Evolutionary conservation across 148 eudicot genomes (phyloP).

Genomic region (Chenopodium formosanum): DNA sequence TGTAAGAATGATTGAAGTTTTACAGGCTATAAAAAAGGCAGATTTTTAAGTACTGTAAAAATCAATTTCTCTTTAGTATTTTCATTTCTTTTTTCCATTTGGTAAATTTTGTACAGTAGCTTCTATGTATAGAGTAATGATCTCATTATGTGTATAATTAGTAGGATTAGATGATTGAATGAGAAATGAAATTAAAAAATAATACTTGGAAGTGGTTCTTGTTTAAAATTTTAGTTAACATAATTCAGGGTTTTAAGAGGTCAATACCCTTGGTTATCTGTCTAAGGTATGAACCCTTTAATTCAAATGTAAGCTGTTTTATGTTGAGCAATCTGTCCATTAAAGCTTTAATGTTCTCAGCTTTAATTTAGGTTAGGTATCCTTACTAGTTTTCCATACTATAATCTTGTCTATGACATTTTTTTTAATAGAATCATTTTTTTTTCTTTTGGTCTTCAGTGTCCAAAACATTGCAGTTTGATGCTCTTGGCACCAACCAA

Average conservation of each 20-base stretch:
- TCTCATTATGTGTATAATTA: too few relatives aligned
- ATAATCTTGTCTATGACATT: not conserved
- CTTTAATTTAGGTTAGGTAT: too few relatives aligned
- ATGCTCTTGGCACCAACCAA: not conserved
- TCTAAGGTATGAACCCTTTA: too few relatives aligned
- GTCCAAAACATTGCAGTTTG: not conserved
- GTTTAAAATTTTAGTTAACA: not conserved
- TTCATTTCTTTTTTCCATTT: not conserved
- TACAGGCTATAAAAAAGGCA: not conserved
- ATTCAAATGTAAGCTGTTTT: too few relatives aligned
- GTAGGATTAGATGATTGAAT: not conserved
- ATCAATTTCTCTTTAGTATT: too few relatives aligned
- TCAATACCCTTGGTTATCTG: not conserved
- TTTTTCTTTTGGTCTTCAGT: not conserved
- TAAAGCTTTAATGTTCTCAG: too few relatives aligned
- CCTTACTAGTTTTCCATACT: too few relatives aligned
- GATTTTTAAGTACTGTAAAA: too few relatives aligned
- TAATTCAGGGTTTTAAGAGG: not conserved
- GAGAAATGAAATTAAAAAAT: too few relatives aligned
- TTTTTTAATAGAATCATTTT: not conserved
- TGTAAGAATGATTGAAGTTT: too few relatives aligned
- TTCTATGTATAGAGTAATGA: not conserved
- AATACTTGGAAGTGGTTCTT: not conserved
- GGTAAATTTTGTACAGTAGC: not conserved
- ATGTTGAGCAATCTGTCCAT: too few relatives aligned